phyloP scores from a whole-genome alignment of 805 yeast genomes.

The Deakozyma indianensis region DNA sequence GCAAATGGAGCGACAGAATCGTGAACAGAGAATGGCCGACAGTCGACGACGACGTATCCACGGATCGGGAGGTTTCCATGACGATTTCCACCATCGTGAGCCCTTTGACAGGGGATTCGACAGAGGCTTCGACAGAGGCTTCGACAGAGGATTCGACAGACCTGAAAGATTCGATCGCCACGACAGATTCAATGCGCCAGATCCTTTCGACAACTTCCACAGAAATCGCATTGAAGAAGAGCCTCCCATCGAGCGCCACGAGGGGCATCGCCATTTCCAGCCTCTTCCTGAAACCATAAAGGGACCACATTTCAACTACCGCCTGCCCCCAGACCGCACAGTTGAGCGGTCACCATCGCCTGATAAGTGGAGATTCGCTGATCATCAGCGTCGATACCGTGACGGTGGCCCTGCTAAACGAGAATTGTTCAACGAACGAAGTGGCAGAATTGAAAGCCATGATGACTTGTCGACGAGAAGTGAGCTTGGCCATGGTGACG shows the following conservation, averaged over 20 bases:
- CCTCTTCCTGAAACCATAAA: neutral
- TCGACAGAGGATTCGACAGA: neutral
- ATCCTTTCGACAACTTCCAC: neutral
- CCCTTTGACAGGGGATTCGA: no score
- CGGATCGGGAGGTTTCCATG: neutral
- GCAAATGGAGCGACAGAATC: neutral
- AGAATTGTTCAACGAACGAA: neutral
- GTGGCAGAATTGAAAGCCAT: neutral
- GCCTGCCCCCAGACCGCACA: neutral
- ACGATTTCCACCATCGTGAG: no score
- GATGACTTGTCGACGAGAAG: neutral
- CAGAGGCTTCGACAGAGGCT: neutral
- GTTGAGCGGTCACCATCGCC: neutral
- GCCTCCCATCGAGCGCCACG: neutral
- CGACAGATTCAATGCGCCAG: neutral
- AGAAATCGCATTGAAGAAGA: neutral
- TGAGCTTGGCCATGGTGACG: neutral
- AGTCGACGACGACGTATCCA: neutral
- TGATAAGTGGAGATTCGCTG: neutral
- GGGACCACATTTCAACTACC: conserved; percentile 1
- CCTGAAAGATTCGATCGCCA: neutral
- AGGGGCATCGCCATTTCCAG: neutral
- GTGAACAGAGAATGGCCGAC: neutral
- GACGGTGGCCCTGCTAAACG: neutral
- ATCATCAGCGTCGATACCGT: conserved; percentile 1